Evolutionary conservation across 148 eudicot genomes (phyloP).

Genomic region (Limonium bicolor): DNA sequence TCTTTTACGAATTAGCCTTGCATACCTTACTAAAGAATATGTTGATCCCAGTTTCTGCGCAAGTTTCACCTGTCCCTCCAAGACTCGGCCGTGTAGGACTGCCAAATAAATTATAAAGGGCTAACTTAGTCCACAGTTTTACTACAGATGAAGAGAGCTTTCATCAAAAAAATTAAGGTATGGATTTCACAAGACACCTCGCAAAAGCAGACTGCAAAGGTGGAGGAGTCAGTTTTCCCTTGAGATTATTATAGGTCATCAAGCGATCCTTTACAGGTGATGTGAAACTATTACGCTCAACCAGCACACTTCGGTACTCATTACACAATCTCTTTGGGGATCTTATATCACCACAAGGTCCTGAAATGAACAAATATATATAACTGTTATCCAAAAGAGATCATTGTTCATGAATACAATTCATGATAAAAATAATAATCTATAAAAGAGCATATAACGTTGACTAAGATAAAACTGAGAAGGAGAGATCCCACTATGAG

Average conservation of each 20-base stretch:
- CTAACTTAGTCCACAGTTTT: neutral
- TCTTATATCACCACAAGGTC: constrained; percentile 66
- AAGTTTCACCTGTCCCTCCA: constrained; percentile 94
- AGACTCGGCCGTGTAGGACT: constrained; percentile 86
- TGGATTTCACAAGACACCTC: constrained; percentile 39
- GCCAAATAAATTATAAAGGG: constrained; percentile 7
- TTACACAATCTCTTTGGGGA: constrained; percentile 79
- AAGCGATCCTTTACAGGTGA: constrained; percentile 94
- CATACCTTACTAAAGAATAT: constrained; percentile 79
- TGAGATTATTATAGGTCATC: constrained; percentile 40
- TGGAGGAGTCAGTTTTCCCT: constrained; percentile 66
- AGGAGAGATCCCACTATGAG: no score
- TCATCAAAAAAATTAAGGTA: no score
- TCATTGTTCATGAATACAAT: no score
- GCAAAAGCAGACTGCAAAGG: constrained; percentile 96
- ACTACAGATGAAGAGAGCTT: no score
- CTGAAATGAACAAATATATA: no score
- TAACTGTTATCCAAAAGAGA: no score
- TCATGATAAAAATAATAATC: no score
- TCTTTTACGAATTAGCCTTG: no score
- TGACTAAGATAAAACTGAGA: no score
- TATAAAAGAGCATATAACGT: no score
- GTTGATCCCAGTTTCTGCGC: constrained; percentile 89
- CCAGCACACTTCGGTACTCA: constrained; percentile 77
- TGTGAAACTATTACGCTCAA: constrained; percentile 75